Evolutionary conservation across 78 protist genomes (phyloP), one percentile per base, ranked within the genome.

Genomic region (Goniomonas avonlea): DNA sequence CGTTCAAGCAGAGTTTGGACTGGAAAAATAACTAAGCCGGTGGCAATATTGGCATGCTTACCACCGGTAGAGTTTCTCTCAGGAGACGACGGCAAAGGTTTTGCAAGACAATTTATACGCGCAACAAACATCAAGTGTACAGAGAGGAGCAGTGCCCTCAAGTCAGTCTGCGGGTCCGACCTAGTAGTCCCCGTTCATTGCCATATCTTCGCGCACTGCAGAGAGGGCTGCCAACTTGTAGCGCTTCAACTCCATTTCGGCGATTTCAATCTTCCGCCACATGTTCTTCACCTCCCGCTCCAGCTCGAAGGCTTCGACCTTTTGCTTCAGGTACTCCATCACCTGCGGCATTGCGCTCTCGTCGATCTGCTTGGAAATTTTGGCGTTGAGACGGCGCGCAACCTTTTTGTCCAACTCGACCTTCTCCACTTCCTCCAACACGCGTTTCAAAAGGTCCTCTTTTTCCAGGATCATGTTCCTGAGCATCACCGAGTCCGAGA

Each of bases 231-330:
- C n/a, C n/a, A n/a, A n/a, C n/a, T n/a, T n/a, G n/a, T n/a, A n/a
- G 94, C 90, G 21, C 93, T 41, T 23, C 93, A 73, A 23, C 71
- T 65, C 73, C 80, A 77, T 71, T 80, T 77, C 79, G 0, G 88
- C 92, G 47, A 88, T 84, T 77, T 84, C 92, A 17, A 88, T 73
- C 73, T 88, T 88, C 20, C 92, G 75, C 77, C 55, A 45, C 82
- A 78, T 78, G 39, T 80, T 55, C 20, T 11, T 17, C 8, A 82
- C 74, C 32, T 34, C 69, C 63, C 40, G 48, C 47, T 58, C 20
- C 35, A 76, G 74, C 31, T 43, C 60, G 66, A 15, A 60, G 0
- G n/a, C 56, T 50, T 70, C 79, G 7, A 85, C 89, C 48, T 81
- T 77, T 25, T 79, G 82, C 27, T 31, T 5, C 18, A 89, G 82